These are phyloP conservation scores for Xylaria sp. DNA, from an alignment of 2,329 filamentous ascomycete species.

Conservation along the genomic window DNA sequence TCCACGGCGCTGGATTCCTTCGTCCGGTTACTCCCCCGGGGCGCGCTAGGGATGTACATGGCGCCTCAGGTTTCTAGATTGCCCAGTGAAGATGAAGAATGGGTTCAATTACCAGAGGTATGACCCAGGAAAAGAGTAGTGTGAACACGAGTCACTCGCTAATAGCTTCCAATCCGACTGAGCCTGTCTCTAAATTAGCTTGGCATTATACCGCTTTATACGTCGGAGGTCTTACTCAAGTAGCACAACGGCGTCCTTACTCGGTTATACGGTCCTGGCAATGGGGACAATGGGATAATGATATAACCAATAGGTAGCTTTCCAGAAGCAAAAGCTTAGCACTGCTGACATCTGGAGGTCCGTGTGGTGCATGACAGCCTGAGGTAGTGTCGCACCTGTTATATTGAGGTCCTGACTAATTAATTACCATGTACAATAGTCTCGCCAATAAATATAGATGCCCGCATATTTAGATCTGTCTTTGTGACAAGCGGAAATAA, in stretches of 20 bases:
- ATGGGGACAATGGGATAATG: background rate
- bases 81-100: slow-evolving; percentile 1
- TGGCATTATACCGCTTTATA: background rate
- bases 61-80: background rate
- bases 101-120: background rate
- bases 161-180: slow-evolving; percentile 3
- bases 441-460: background rate
- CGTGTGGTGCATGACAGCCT: background rate
- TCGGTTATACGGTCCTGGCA: background rate
- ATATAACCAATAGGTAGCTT: background rate
- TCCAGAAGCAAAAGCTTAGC: background rate
- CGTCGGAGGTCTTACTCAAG: background rate
- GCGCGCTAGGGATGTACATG: slow-evolving; percentile 13
- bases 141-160: slow-evolving; percentile 1
- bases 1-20: slow-evolving; percentile 21
- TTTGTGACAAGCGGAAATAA: background rate
- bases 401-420: background rate
- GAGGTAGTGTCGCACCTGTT: background rate
- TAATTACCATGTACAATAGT: background rate
- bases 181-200: slow-evolving; percentile 7
- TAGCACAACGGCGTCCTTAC: background rate
- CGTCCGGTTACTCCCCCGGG: background rate
- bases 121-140: slow-evolving; percentile 6
- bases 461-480: background rate
- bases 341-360: background rate